Evolutionary conservation across 768 basidiomycete species (phyloP), one percentile per base, ranked within the genome.

Genomic region (Agrocybe chaxingu): DNA sequence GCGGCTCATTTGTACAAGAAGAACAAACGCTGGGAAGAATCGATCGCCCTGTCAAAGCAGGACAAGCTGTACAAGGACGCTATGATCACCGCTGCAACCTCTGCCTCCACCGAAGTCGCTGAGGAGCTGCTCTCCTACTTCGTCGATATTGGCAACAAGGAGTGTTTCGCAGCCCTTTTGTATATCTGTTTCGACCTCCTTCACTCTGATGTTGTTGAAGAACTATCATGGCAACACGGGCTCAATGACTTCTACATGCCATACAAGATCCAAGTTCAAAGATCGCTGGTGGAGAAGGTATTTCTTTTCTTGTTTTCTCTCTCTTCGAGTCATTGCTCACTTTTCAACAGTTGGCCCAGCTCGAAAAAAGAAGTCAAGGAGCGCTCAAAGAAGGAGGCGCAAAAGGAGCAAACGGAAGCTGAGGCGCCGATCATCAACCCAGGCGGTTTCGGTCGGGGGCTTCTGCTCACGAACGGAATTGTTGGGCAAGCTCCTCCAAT

Each of bases 1-100:
- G 96, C 97, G 34, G 92, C 95, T 24, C 91, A 98, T 67, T 72
- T 99, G 31, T 98, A 98, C 82, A 93, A 98, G 91, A 98, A 98
- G 87, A 97, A 97, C 70, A 71, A 75, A 38, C 84, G 87, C 51
- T 98, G 95, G 94, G 95, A 98, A 65, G 94, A 97, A 61, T 98
- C 96, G 6, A 93, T 98, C 63, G 80, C 89, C 0, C 74, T 98
- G 18, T 94, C 92, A 19, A 98, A 99, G 72, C 88, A 92, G 60
- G 97, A 99, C 72, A 90, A 98, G 62, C 74, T 98, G 30, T 98
- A 92, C 84, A 96, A 92, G 66, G 97, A 99, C 64, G 89, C 95
- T 4, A 92, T 98, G 76, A 64, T 93, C 62, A 98, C 96, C 0
- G 92, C 94, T 11, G 87, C 95, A 0, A 72, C 77, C n/a, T 97